phyloP scores from a whole-genome alignment of 352 stramenopile genomes.

The Phytophthora cactorum region DNA sequence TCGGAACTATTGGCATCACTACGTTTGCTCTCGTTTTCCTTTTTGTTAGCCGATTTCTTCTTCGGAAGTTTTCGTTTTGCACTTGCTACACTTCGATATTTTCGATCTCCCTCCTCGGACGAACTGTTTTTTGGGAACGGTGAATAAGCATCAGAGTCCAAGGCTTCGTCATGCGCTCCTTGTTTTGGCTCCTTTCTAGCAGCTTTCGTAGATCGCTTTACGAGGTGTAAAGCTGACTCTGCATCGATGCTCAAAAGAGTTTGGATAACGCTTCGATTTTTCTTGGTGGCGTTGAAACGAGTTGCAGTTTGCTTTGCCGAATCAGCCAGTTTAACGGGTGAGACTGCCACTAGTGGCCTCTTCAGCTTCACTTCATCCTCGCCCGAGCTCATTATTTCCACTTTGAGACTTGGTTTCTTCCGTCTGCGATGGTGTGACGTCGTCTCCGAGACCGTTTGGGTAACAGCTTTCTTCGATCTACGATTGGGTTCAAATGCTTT shows the following conservation, averaged over 20 bases:
- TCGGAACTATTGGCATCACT: background rate
- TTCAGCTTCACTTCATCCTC: background rate
- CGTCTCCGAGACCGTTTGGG: background rate
- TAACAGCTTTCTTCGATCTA: constrained; percentile 10
- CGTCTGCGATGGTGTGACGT: background rate
- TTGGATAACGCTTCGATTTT: constrained; percentile 40
- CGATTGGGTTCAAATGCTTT: background rate
- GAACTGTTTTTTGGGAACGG: constrained; percentile 23
- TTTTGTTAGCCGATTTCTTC: background rate
- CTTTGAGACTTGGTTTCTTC: background rate
- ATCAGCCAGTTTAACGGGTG: constrained; percentile 7
- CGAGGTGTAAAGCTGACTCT: constrained; percentile 39
- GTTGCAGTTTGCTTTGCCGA: background rate
- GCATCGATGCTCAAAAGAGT: constrained; percentile 55
- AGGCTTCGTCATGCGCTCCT: constrained; percentile 22
- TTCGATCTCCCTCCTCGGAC: constrained; percentile 7
- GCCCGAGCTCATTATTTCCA: background rate
- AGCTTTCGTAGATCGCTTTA: background rate
- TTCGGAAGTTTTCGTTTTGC: constrained; percentile 2
- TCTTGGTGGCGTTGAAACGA: background rate
- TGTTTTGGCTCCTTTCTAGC: background rate
- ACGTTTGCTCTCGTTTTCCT: background rate
- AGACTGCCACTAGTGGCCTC: background rate
- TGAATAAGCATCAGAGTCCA: constrained; percentile 50
- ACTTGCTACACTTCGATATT: background rate